These are phyloP conservation scores for Phytophthora melonis DNA, from an alignment of 352 stramenopile species.

Conservation along the genomic window DNA sequence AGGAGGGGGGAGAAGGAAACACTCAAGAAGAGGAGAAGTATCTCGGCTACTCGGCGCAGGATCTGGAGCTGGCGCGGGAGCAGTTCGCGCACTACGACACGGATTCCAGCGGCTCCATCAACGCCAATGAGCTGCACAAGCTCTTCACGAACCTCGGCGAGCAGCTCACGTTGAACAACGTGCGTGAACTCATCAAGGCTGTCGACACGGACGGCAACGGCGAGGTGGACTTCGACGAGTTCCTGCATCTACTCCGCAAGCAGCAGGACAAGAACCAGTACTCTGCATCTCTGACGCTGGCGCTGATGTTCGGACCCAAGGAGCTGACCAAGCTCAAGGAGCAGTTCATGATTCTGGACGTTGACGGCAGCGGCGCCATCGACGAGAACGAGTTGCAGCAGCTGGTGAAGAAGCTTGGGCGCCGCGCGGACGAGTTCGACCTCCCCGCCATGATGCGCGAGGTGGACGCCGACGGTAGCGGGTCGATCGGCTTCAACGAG, in stretches of 20 bases:
- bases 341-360: slow-evolving; percentile 75
- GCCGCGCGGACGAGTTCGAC: slow-evolving; percentile 53
- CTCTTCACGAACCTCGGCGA: slow-evolving; percentile 70
- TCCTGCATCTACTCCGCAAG: slow-evolving; percentile 63
- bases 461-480: slow-evolving; percentile 73
- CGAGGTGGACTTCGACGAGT: slow-evolving; percentile 79
- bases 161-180: slow-evolving; percentile 62
- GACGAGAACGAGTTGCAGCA: slow-evolving; percentile 71
- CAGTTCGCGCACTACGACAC: slow-evolving; percentile 74
- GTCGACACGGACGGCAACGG: slow-evolving; percentile 69
- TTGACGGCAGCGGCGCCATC: slow-evolving; percentile 73
- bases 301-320: slow-evolving; percentile 66
- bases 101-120: slow-evolving; percentile 74
- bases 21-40: slow-evolving; percentile 21
- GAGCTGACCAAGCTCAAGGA: slow-evolving; percentile 74
- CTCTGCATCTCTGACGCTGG: slow-evolving; percentile 66
- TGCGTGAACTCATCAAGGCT: slow-evolving; percentile 64
- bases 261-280: slow-evolving; percentile 75
- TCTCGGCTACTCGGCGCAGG: slow-evolving; percentile 53
- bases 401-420: slow-evolving; percentile 71
- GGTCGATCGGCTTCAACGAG: slow-evolving; percentile 76
- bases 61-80: slow-evolving; percentile 50
- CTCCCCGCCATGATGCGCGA: slow-evolving; percentile 67
- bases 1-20: not conserved
- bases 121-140: slow-evolving; percentile 62